phyloP scores from a whole-genome alignment of 163 green algal species.

The Scenedesmus sp. region DNA sequence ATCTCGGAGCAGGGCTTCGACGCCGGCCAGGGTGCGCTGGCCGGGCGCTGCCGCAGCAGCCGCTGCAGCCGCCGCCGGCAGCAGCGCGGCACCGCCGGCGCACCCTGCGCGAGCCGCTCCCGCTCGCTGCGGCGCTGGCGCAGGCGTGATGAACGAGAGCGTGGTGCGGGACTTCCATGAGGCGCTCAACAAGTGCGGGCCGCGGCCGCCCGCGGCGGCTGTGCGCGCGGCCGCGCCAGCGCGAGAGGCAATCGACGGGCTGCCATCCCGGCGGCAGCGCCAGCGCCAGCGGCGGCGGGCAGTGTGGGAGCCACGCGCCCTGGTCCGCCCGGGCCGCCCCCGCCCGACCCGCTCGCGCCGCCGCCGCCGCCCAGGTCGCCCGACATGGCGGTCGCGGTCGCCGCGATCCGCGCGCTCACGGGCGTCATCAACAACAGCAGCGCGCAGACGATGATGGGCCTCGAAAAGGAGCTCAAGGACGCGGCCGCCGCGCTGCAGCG shows the following conservation, averaged over 20 bases:
- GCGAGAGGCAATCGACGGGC: not conserved
- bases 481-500: conserved; percentile 75
- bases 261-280: not conserved
- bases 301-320: no score
- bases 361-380: conserved; percentile 25
- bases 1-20: conserved; percentile 13
- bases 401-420: conserved; percentile 82
- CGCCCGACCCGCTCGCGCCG: no score
- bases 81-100: not conserved
- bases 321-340: no score
- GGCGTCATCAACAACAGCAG: conserved; percentile 75
- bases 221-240: no score
- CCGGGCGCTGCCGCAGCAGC: not conserved
- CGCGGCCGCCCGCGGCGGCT: no score
- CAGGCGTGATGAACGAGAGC: conserved; percentile 30
- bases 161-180: conserved; percentile 42
- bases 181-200: conserved; percentile 39
- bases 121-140: not conserved
- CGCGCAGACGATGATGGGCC: conserved; percentile 84
- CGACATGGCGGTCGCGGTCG: conserved; percentile 88
- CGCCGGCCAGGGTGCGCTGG: not conserved
- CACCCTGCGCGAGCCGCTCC: not conserved
- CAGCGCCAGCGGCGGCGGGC: conserved; percentile 3
- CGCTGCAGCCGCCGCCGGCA: not conserved
- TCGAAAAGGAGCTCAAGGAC: conserved; percentile 84